Evolutionary conservation across 306 rosid species (phyloP).

Genomic region (Lathyrus oleraceus): DNA sequence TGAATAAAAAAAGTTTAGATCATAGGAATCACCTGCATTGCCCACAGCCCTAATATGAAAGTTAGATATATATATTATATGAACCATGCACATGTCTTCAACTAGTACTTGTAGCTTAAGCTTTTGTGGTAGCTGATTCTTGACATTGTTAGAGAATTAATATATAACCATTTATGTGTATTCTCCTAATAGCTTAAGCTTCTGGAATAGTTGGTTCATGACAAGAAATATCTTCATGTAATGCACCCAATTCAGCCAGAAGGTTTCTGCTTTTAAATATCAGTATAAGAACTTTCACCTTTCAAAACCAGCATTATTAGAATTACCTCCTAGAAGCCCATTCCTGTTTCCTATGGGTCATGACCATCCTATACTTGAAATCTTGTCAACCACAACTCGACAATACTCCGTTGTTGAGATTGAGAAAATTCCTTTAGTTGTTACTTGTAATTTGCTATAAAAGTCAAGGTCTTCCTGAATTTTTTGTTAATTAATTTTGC

Average conservation of each 20-base stretch:
- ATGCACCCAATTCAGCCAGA: not conserved
- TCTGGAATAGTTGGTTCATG: slow-evolving; percentile 3
- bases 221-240: not conserved
- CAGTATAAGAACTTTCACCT: not conserved
- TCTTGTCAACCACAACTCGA: not conserved
- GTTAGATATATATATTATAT: not conserved
- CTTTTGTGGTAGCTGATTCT: not conserved
- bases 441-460: not conserved
- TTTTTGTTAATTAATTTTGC: not conserved
- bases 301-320: not conserved
- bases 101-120: not conserved
- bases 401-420: not conserved
- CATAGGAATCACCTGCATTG: not conserved
- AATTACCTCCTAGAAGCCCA: not conserved
- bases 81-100: not conserved
- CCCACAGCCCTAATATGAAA: not conserved
- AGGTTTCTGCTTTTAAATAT: slow-evolving; percentile 10
- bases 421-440: not conserved
- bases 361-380: not conserved
- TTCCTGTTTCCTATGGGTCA: not conserved
- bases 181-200: not conserved
- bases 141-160: not conserved
- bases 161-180: not conserved
- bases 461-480: not conserved
- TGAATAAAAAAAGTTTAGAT: slow-evolving; percentile 7